Conservation (phyloP, 31 red algal genomes). For the Asparagopsis taxiformis region DNA sequence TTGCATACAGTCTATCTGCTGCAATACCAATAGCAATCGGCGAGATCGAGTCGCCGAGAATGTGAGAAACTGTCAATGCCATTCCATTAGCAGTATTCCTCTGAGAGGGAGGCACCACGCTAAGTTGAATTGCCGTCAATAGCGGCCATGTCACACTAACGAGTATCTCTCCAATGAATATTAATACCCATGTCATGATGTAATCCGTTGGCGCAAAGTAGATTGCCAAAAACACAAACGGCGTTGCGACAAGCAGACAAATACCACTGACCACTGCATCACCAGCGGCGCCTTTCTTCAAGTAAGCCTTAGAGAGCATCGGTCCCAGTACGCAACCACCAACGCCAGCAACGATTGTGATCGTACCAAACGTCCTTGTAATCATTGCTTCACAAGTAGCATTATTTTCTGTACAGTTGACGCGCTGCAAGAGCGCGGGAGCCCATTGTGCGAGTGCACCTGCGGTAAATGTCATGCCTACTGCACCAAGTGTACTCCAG, state of each 20-base stretch:
- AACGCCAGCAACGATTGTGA: conserved; percentile 74
- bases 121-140: conserved; percentile 68
- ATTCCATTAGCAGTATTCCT: conserved; percentile 78
- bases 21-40: conserved; percentile 69
- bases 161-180: conserved; percentile 65
- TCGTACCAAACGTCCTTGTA: conserved; percentile 80
- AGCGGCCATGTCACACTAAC: conserved; percentile 80
- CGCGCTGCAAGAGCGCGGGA: conserved; percentile 73
- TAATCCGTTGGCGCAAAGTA: conserved; percentile 54
- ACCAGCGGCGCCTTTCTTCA: conserved; percentile 34
- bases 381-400: conserved; percentile 62
- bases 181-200: conserved; percentile 62
- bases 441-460: conserved; percentile 86
- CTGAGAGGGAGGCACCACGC: conserved; percentile 59
- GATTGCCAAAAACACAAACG: conserved; percentile 75
- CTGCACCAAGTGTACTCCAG: conserved; percentile 72
- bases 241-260: conserved; percentile 63
- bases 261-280: conserved; percentile 72
- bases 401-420: conserved; percentile 59
- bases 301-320: conserved; percentile 49
- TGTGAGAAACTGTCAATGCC: conserved; percentile 59
- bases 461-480: conserved; percentile 80
- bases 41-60: conserved; percentile 71
- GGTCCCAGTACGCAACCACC: conserved; percentile 69
- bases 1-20: conserved; percentile 67